Conservation (phyloP, 306 rosid genomes). For the Quercus rubra region DNA sequence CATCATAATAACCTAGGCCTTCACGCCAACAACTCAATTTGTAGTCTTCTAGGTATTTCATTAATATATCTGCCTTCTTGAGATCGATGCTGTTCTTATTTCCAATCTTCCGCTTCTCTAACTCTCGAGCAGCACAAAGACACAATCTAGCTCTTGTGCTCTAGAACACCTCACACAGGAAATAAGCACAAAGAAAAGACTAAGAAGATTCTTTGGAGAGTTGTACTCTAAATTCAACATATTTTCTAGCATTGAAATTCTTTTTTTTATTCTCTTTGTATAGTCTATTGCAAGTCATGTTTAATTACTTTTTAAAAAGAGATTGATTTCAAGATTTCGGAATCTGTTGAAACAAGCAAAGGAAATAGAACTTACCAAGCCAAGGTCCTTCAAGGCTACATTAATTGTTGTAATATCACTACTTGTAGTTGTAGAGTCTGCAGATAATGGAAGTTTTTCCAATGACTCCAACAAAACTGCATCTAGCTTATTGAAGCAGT, state of each 20-base stretch:
- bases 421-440: constrained; percentile 22
- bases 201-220: too few species aligned
- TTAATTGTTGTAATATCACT: constrained; percentile 15
- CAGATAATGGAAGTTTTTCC: constrained; percentile 39
- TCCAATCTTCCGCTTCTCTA: constrained; percentile 36
- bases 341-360: background rate
- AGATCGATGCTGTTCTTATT: constrained; percentile 28
- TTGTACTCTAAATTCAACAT: background rate
- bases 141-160: constrained; percentile 56
- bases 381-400: constrained; percentile 55
- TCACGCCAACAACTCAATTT: background rate
- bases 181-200: background rate
- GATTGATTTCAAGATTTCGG: background rate
- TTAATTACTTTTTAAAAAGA: background rate
- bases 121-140: constrained; percentile 64
- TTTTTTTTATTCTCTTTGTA: background rate
- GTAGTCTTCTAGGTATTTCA: background rate
- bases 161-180: constrained; percentile 36
- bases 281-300: too few species aligned
- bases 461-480: constrained; percentile 30
- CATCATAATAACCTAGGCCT: constrained; percentile 49
- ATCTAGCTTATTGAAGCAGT: constrained; percentile 31
- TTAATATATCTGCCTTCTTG: constrained; percentile 11
- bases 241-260: background rate
- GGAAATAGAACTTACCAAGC: constrained; percentile 44